phyloP scores from a whole-genome alignment of 106 monocot species.

The Hemerocallis citrina region DNA sequence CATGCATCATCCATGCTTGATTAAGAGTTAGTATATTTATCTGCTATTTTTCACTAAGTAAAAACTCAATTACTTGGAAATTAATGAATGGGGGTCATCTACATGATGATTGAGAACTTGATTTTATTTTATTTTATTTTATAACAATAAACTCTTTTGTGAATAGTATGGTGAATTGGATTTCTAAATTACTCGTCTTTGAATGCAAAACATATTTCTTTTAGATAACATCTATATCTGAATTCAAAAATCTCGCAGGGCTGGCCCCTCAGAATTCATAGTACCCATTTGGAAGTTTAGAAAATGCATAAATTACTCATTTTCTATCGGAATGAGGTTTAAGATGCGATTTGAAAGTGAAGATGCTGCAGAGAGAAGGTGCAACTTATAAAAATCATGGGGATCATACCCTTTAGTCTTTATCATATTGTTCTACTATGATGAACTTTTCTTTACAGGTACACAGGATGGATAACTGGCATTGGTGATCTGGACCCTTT shows the following conservation, averaged over 20 bases:
- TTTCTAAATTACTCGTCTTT: not conserved
- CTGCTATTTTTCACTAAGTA: not conserved
- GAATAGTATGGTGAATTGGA: not conserved
- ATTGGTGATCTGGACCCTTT: constrained; percentile 60
- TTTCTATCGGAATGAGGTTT: constrained; percentile 60
- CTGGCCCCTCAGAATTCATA: constrained; percentile 50
- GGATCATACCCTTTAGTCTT: not conserved
- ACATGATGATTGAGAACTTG: no score
- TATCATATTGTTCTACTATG: not conserved
- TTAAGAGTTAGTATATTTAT: not conserved
- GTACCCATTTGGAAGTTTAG: constrained; percentile 50
- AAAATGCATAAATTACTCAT: constrained; percentile 47
- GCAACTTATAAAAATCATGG: not conserved
- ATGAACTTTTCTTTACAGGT: constrained; percentile 21
- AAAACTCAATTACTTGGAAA: no score
- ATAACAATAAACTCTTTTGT: not conserved
- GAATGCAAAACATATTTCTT: not conserved
- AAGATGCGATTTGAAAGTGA: constrained; percentile 59
- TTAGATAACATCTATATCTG: not conserved
- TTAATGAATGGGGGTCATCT: no score
- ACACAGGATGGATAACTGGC: constrained; percentile 60
- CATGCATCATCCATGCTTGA: not conserved
- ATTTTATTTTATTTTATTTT: not conserved
- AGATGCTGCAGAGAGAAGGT: constrained; percentile 87
- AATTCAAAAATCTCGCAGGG: constrained; percentile 17